Base-by-base conservation (phyloP, 2,329 filamentous ascomycete genomes). In the Penicillium corylophilum region DNA sequence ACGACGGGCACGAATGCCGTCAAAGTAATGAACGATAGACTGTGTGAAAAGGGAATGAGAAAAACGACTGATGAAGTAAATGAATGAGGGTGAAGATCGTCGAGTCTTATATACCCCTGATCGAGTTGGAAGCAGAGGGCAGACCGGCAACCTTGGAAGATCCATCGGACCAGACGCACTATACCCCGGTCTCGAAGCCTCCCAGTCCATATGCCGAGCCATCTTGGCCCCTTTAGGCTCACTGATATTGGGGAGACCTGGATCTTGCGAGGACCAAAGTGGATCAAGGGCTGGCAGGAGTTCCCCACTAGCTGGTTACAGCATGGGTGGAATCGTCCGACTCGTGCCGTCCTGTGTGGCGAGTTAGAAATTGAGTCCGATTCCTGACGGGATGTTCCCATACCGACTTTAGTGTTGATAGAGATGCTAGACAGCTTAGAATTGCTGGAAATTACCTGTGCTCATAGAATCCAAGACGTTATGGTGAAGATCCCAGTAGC, bases 51-150 rank as follows among this genome's bases (percentile, higher is more conserved):
- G 53, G 24, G 28, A 36, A 36, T 48, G 53, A 53, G 53, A 42
- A 54, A 64, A 63, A 59, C 51, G 55, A 64, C 53, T 58, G 61
- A 66, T 55, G 51, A 50, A 56, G 44, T 33, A 54, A 54, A 29
- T 26, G 40, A 57, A 57, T 43, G 53, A 60, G 56, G 28, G 60
- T 53, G 64, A 65, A 59, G 59, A 57, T 60, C 56, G 36, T 41
- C 38, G 38, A 56, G 60, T 54, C 65, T 67, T 70, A 70, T 70
- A 70, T 68, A 70, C 62, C 67, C 66, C 68, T 44, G 41, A 20
- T 29, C 41, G n/a, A n/a, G n/a, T n/a, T n/a, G n/a, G n/a, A n/a
- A n/a, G n/a, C n/a, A 35, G 41, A 44, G 43, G 26, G 35, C 23
- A 33, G 36, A 16, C 35, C 28, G 10, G 10, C 28, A 29, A 29